These are phyloP conservation scores for Globisporangium paddicum DNA, from an alignment of 352 stramenopile genomes.

Conservation along the genomic window DNA sequence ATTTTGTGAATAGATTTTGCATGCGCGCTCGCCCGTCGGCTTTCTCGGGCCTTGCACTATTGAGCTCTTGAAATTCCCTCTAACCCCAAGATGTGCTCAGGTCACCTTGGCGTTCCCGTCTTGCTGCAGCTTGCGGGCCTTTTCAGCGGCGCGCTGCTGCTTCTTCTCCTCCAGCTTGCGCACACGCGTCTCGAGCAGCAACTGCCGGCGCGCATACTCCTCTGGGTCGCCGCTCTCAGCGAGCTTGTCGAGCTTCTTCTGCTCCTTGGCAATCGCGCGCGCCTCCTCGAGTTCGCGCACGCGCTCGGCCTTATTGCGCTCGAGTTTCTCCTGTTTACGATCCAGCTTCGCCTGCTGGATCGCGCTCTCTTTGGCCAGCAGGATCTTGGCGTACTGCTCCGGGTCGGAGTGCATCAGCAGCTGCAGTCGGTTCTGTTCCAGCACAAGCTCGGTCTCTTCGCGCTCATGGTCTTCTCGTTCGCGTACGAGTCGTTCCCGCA, in stretches of 20 bases:
- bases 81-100: no score
- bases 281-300: slow-evolving; percentile 56
- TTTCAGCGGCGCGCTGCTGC: slow-evolving; percentile 39
- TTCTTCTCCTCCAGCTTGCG: slow-evolving; percentile 43
- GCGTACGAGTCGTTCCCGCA: slow-evolving; percentile 8
- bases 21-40: not conserved
- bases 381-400: slow-evolving; percentile 35
- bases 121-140: slow-evolving; percentile 20
- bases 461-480: slow-evolving; percentile 12
- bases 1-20: slow-evolving; percentile 16
- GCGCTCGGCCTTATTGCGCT: slow-evolving; percentile 39
- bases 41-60: no score
- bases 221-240: slow-evolving; percentile 32
- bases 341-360: slow-evolving; percentile 25
- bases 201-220: slow-evolving; percentile 48
- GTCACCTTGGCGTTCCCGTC: not conserved
- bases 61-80: no score
- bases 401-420: slow-evolving; percentile 33
- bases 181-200: slow-evolving; percentile 37
- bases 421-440: slow-evolving; percentile 28
- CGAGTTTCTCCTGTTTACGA: slow-evolving; percentile 33
- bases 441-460: slow-evolving; percentile 9
- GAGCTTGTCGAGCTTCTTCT: slow-evolving; percentile 51
- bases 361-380: slow-evolving; percentile 29
- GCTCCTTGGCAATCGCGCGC: slow-evolving; percentile 54